phyloP scores from a whole-genome alignment of 163 green algal species.

The Chlamydomonas reinhardtii region DNA sequence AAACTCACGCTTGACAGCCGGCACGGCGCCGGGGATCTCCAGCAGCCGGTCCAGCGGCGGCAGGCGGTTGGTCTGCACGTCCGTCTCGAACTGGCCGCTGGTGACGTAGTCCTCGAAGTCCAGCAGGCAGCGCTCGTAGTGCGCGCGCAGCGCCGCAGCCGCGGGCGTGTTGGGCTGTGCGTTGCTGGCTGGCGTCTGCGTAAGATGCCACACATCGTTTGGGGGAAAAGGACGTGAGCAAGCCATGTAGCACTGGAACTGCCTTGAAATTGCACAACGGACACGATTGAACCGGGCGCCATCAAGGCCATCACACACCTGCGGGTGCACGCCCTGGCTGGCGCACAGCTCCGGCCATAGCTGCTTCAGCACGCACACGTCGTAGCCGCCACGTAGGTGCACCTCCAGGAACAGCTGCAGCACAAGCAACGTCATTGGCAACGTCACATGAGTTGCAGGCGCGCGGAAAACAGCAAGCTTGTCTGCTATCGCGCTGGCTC shows the following conservation, averaged over 20 bases:
- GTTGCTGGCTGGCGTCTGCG: conserved; percentile 1
- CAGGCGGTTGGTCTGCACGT: neutral
- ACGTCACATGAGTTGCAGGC: no score
- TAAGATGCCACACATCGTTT: no score
- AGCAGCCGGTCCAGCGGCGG: conserved; percentile 24
- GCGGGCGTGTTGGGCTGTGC: conserved; percentile 3
- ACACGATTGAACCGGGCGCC: no score
- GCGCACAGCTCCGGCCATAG: conserved; percentile 55
- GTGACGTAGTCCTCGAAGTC: conserved; percentile 64
- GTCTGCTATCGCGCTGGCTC: no score
- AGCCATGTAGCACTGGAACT: no score
- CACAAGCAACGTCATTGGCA: no score
- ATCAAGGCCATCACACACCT: no score
- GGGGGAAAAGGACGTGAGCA: no score
- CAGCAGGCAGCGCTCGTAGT: conserved; percentile 55
- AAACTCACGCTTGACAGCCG: conserved; percentile 26
- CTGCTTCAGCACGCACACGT: conserved; percentile 44
- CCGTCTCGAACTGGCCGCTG: conserved; percentile 35
- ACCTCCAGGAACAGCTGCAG: conserved; percentile 60
- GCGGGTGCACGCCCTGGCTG: conserved; percentile 24
- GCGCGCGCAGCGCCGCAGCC: conserved; percentile 41
- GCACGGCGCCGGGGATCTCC: conserved; percentile 17
- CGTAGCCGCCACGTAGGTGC: conserved; percentile 57
- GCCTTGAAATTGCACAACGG: no score
- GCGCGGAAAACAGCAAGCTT: no score